A percentile compares a stretch with the other conserved stretches of the same genome.
Evolutionary conservation across 1,284 basidiomycete genomes (phyloP).

Genomic region (Fereydounia khargensis): DNA sequence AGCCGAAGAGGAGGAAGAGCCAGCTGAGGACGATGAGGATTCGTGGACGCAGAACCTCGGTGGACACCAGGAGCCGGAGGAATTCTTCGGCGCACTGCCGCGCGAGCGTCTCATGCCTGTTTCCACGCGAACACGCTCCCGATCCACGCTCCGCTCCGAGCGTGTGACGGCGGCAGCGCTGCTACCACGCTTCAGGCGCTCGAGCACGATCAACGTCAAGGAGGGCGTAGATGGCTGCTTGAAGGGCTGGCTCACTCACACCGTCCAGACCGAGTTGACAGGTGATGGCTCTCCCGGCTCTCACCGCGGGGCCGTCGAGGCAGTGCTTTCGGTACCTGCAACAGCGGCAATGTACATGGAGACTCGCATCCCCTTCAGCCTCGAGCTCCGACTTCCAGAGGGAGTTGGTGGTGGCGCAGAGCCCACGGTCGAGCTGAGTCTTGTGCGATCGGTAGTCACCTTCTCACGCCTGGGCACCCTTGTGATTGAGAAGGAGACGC

Average conservation of each 20-base stretch:
- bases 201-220: slow-evolving; percentile 36
- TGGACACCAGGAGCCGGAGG: slow-evolving; percentile 21
- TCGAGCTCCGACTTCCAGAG: slow-evolving; percentile 27
- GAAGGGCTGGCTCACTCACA: slow-evolving; percentile 36
- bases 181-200: slow-evolving; percentile 10
- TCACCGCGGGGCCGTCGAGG: slow-evolving; percentile 17
- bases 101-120: slow-evolving; percentile 6
- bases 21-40: slow-evolving; percentile 19
- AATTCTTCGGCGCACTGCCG: slow-evolving; percentile 28
- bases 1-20: slow-evolving; percentile 13
- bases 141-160: too few species aligned
- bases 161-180: slow-evolving; percentile 10
- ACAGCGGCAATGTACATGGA: slow-evolving; percentile 39
- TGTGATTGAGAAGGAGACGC: slow-evolving; percentile 29
- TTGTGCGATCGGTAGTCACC: slow-evolving; percentile 31
- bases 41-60: slow-evolving; percentile 29
- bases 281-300: background rate
- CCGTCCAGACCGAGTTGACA: slow-evolving; percentile 14
- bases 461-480: slow-evolving; percentile 34
- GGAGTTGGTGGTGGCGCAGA: slow-evolving; percentile 9
- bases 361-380: slow-evolving; percentile 32
- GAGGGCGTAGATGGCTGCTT: slow-evolving; percentile 33
- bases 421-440: slow-evolving; percentile 19
- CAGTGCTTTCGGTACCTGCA: slow-evolving; percentile 29
- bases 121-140: slow-evolving; percentile 4